phyloP scores from a whole-genome alignment of 495 filamentous ascomycete species.

The Xylaria flabelliformis region DNA sequence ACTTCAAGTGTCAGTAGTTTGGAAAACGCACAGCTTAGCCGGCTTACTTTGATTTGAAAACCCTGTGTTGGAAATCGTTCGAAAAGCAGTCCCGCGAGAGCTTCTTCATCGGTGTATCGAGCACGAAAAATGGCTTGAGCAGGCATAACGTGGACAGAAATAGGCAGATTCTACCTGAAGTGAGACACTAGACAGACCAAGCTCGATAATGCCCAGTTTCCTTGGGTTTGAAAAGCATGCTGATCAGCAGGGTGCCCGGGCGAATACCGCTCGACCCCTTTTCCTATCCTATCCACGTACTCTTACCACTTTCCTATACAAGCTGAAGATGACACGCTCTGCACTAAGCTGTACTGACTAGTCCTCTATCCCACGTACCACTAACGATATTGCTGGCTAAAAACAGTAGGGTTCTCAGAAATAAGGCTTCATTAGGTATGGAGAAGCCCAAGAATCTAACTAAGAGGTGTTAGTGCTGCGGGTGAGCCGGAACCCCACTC shows the following conservation, averaged over 20 bases:
- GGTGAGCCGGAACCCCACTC: too few species aligned
- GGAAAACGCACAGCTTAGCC: neutral
- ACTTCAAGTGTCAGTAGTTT: neutral
- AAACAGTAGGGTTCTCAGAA: too few species aligned
- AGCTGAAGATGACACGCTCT: too few species aligned
- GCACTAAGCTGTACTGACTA: too few species aligned
- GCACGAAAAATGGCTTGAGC: neutral
- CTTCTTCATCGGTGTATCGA: conserved; percentile 3
- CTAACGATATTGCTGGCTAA: too few species aligned
- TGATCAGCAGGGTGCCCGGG: neutral
- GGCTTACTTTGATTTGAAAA: neutral
- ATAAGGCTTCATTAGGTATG: too few species aligned
- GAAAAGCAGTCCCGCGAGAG: neutral
- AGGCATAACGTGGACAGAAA: neutral
- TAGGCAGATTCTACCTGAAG: neutral
- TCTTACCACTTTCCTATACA: too few species aligned
- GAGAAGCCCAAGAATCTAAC: too few species aligned
- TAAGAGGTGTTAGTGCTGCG: too few species aligned
- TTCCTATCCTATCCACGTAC: neutral
- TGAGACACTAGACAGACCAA: neutral
- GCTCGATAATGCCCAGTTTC: neutral
- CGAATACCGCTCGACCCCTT: neutral
- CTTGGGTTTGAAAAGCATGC: neutral
- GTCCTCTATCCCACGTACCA: too few species aligned
- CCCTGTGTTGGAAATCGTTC: neutral